Evolutionary conservation across 768 basidiomycete species (phyloP).

Genomic region (Podaxis mareebaensis): DNA sequence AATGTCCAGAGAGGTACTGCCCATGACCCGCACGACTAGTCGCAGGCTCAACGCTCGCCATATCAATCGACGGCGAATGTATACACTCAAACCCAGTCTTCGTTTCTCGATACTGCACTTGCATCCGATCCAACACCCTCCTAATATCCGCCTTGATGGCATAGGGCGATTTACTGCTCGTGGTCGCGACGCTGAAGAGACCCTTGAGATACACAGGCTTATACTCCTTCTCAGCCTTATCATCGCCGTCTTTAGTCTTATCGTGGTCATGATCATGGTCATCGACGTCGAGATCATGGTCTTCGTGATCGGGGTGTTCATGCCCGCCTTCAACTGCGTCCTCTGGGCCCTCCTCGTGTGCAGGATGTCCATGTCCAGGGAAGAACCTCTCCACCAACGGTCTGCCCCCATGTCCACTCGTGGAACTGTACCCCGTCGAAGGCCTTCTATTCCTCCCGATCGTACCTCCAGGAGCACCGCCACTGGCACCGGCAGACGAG

Average conservation of each 20-base stretch:
- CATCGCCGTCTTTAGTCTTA: slow-evolving; percentile 45
- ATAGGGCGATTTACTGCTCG: slow-evolving; percentile 83
- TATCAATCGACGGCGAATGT: slow-evolving; percentile 91
- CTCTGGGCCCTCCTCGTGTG: neutral
- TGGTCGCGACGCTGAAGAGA: slow-evolving; percentile 94
- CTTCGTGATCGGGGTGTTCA: neutral
- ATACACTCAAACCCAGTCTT: slow-evolving; percentile 95
- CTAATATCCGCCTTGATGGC: slow-evolving; percentile 84
- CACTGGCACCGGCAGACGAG: slow-evolving; percentile 15
- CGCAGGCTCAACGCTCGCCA: slow-evolving; percentile 63
- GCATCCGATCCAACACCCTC: slow-evolving; percentile 89
- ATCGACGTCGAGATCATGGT: slow-evolving; percentile 32
- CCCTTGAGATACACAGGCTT: slow-evolving; percentile 97
- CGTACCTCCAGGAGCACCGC: slow-evolving; percentile 45
- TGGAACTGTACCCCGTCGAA: slow-evolving; percentile 60
- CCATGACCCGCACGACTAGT: slow-evolving; percentile 24
- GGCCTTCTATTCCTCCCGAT: slow-evolving; percentile 71
- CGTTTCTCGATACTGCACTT: slow-evolving; percentile 90
- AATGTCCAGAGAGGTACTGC: slow-evolving; percentile 22
- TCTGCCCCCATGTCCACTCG: slow-evolving; percentile 21
- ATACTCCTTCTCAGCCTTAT: slow-evolving; percentile 63
- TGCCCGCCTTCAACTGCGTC: slow-evolving; percentile 26
- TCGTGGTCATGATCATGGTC: slow-evolving; percentile 47
- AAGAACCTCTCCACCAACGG: slow-evolving; percentile 52
- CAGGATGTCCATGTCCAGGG: slow-evolving; percentile 17